Percentiles rank a stretch among this genome's conserved stretches.
phyloP scores from a whole-genome alignment of 768 basidiomycete genomes.

The Ephemerocybe angulata region DNA sequence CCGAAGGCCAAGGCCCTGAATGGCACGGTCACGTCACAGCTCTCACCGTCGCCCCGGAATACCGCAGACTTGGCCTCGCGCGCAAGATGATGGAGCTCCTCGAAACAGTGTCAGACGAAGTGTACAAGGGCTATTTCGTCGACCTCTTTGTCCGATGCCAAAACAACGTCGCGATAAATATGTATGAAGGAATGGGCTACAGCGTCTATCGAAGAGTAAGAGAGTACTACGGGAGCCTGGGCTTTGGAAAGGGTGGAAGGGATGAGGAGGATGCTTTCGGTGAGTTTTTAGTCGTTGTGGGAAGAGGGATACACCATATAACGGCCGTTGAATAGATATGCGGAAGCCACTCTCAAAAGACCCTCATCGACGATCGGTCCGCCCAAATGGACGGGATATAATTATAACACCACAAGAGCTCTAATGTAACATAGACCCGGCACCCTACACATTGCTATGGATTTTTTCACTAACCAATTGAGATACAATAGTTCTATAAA shows the following conservation, averaged over 20 bases:
- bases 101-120: constrained; percentile 78
- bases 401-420: constrained; percentile 62
- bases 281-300: too few species aligned
- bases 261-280: constrained; percentile 92
- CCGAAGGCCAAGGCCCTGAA: constrained; percentile 70
- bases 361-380: constrained; percentile 56
- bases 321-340: constrained; percentile 42
- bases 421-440: too few species aligned
- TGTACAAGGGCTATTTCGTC: constrained; percentile 84
- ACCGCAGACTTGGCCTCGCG: constrained; percentile 84
- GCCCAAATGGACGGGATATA: constrained; percentile 70
- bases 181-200: constrained; percentile 94
- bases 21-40: constrained; percentile 97
- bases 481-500: background rate
- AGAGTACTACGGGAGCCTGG: constrained; percentile 84
- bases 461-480: too few species aligned
- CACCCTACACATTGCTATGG: too few species aligned
- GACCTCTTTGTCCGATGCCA: constrained; percentile 94
- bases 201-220: constrained; percentile 87
- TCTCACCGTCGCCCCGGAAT: constrained; percentile 90
- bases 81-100: constrained; percentile 83
- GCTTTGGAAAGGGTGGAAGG: constrained; percentile 67
- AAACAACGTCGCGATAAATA: constrained; percentile 76
- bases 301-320: background rate
- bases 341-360: constrained; percentile 72